Base-by-base conservation (phyloP, 2,329 filamentous ascomycete genomes). In the Chaetomium olivaceum region DNA sequence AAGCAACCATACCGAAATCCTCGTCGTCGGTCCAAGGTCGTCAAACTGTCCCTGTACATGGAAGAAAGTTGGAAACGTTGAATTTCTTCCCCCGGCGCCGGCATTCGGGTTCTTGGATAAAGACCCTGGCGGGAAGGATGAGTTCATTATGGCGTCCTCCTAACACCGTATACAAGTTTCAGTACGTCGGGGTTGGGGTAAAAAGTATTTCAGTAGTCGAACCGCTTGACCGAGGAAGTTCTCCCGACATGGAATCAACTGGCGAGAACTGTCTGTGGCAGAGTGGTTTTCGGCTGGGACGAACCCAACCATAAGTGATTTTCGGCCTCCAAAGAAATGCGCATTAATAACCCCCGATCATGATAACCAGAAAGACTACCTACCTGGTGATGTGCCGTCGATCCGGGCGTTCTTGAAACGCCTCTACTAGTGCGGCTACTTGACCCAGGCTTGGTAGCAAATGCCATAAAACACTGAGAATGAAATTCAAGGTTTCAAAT, bases 1-100 rank as follows among this genome's bases (percentile, higher is more conserved):
- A 16, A 70, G 55, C 5, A 70, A 46, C 69, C 69, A 70, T 9
- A 70, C 64, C 7, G 67, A 68, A 4, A 68, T 43, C 19, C 66
- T 55, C 27, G 39, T 50, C 19, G 57, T 50, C 12, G 39, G 57
- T 9, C 57, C 57, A 25, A 59, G 57, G 43, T 59, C 57, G 11
- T 52, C 58, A 52, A 25, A n/a, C 25, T 21, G 50, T 19, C 9
- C 25, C 4, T 27, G 11, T 55, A 6, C 58, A 60, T n/a, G 57
- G 9, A 25, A 59, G 39, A 48, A 33, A 3, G 25, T 39, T 8
- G 39, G 36, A 31, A 58, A 48, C 7, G 39, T 58, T 11, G 43
- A 33, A 7, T 59, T 50, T 19, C 39, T 9, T 9, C 25, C 12
- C 5, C 57, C 19, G 3, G 19, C 8, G 14, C 21, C 43, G 3